A percentile compares a stretch with the other conserved stretches of the same genome.
phyloP scores from a whole-genome alignment of 257 asterid genomes.

The Marsdenia floribunda region DNA sequence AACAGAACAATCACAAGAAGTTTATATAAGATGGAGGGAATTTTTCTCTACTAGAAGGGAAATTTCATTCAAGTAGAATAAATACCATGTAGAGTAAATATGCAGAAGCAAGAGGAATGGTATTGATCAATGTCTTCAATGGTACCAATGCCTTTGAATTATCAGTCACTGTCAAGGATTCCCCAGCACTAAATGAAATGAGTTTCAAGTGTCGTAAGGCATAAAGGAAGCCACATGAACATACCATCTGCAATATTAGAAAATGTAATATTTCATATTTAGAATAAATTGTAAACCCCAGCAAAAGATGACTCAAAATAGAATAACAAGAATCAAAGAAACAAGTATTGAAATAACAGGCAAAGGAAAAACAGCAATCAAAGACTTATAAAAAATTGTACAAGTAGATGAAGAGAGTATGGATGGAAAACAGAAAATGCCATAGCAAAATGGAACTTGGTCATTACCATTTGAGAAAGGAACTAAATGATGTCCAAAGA shows the following conservation, averaged over 20 bases:
- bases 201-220: constrained; percentile 53
- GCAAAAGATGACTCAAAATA: background rate
- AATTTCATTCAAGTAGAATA: constrained; percentile 13
- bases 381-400: background rate
- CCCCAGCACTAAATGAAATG: constrained; percentile 56
- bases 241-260: constrained; percentile 58
- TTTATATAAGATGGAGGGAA: constrained; percentile 10
- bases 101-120: constrained; percentile 66
- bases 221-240: constrained; percentile 69
- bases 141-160: constrained; percentile 51
- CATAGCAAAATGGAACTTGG: background rate
- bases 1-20: constrained; percentile 21
- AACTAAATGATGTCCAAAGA: background rate
- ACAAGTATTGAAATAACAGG: background rate
- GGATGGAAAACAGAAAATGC: background rate
- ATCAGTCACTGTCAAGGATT: constrained; percentile 34
- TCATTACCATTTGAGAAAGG: background rate
- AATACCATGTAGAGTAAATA: constrained; percentile 88
- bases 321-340: background rate
- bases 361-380: background rate
- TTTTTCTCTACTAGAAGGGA: constrained; percentile 2
- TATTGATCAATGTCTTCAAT: constrained; percentile 42
- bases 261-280: background rate
- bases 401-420: background rate
- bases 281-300: background rate